These are phyloP conservation scores for Helicocarpus griseus DNA, from an alignment of 2,329 filamentous ascomycete species.

Conservation along the genomic window DNA sequence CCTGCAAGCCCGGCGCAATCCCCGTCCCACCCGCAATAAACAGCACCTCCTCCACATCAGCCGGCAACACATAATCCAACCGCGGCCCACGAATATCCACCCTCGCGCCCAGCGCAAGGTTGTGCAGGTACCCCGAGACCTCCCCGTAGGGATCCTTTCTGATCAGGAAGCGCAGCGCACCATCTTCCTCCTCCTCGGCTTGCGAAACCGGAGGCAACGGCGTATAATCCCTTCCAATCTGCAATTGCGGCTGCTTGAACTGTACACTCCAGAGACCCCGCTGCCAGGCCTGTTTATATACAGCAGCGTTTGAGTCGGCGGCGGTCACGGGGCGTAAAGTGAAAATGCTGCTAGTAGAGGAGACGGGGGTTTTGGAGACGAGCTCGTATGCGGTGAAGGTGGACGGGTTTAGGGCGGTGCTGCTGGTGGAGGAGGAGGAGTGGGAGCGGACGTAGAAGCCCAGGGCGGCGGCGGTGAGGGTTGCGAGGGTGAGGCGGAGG, in stretches of 20 bases:
- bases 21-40: conserved; percentile 91
- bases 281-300: conserved; percentile 43
- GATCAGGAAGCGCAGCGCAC: conserved; percentile 61
- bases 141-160: conserved; percentile 72
- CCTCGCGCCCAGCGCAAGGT: conserved; percentile 50
- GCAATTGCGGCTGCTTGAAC: conserved; percentile 86
- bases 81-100: conserved; percentile 74
- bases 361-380: conserved; percentile 34
- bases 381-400: conserved; percentile 34
- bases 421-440: conserved; percentile 18
- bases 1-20: conserved; percentile 80
- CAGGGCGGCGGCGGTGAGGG: conserved; percentile 25
- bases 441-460: conserved; percentile 25
- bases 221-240: conserved; percentile 87
- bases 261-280: conserved; percentile 78
- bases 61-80: conserved; percentile 55
- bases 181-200: conserved; percentile 16
- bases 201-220: conserved; percentile 55
- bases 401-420: conserved; percentile 24
- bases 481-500: conserved; percentile 26
- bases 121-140: conserved; percentile 71
- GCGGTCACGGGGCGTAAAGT: conserved; percentile 28
- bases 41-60: conserved; percentile 50
- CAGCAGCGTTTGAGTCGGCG: conserved; percentile 20
- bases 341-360: conserved; percentile 39